These are phyloP conservation scores for Calycina marina DNA, from an alignment of 2,329 filamentous ascomycete species.

Conservation along the genomic window DNA sequence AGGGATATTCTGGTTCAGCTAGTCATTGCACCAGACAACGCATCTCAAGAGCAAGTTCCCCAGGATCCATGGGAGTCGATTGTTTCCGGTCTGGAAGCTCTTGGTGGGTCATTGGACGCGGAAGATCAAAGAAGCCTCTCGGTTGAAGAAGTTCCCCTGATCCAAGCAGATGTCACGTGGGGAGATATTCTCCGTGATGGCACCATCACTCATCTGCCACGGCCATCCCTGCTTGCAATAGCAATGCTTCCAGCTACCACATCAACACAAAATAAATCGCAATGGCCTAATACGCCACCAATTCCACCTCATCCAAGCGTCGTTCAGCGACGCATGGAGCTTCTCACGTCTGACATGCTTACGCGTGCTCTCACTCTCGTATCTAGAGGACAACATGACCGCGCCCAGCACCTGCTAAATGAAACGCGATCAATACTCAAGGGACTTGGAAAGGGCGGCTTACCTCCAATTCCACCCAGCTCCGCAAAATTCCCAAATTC, in stretches of 20 bases:
- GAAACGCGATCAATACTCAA: slow-evolving; percentile 94
- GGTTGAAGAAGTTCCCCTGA: slow-evolving; percentile 85
- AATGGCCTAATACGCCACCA: slow-evolving; percentile 53
- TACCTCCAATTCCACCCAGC: slow-evolving; percentile 71
- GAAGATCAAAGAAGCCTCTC: slow-evolving; percentile 74
- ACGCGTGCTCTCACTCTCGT: slow-evolving; percentile 83
- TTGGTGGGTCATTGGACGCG: slow-evolving; percentile 74
- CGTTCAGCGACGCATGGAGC: slow-evolving; percentile 92
- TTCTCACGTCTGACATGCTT: slow-evolving; percentile 95
- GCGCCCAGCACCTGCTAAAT: slow-evolving; percentile 78
- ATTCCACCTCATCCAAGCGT: slow-evolving; percentile 93
- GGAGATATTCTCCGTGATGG: slow-evolving; percentile 88
- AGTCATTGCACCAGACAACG: slow-evolving; percentile 76
- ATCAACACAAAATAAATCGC: slow-evolving; percentile 45
- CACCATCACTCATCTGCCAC: slow-evolving; percentile 67
- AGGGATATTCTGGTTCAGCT: slow-evolving; percentile 85
- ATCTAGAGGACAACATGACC: slow-evolving; percentile 81
- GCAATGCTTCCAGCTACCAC: slow-evolving; percentile 68
- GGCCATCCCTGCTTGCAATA: slow-evolving; percentile 83
- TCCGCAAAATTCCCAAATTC: slow-evolving; percentile 22
- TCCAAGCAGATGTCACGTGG: slow-evolving; percentile 88
- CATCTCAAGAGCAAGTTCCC: slow-evolving; percentile 64
- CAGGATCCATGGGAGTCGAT: slow-evolving; percentile 97
- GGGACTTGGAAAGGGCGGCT: slow-evolving; percentile 83
- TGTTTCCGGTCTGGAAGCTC: slow-evolving; percentile 83